A percentile compares a stretch with the other conserved stretches of the same genome.
Evolutionary conservation across 1,284 basidiomycete species (phyloP).

Genomic region (Ustilago curta): DNA sequence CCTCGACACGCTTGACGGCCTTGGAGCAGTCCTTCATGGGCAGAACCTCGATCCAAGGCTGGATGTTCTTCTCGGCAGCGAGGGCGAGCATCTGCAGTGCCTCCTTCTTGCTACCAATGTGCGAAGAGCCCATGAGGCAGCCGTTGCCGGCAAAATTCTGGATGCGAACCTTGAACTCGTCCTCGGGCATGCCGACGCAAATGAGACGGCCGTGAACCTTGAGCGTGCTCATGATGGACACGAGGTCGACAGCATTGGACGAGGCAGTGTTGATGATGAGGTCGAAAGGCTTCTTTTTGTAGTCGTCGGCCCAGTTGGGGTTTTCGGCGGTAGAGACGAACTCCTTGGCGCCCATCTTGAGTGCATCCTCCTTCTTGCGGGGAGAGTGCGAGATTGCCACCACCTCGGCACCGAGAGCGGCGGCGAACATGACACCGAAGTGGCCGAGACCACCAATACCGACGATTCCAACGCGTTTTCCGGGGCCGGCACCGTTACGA

Average conservation of each 20-base stretch:
- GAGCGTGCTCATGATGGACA: conserved; percentile 72
- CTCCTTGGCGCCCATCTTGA: conserved; percentile 75
- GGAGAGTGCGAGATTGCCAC: conserved; percentile 77
- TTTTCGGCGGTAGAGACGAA: conserved; percentile 66
- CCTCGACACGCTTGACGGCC: conserved; percentile 74
- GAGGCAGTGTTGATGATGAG: conserved; percentile 75
- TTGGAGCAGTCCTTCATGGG: conserved; percentile 75
- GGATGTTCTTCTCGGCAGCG: conserved; percentile 63
- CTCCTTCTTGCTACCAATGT: conserved; percentile 78
- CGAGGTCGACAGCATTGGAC: conserved; percentile 71
- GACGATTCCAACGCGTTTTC: conserved; percentile 78
- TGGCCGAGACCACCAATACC: conserved; percentile 71
- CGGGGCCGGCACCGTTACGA: conserved; percentile 75
- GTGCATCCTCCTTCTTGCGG: conserved; percentile 76
- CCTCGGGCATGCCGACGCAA: conserved; percentile 74
- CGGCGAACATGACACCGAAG: conserved; percentile 74
- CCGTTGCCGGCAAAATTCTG: conserved; percentile 71
- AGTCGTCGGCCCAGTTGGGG: conserved; percentile 60
- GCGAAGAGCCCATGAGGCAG: conserved; percentile 71
- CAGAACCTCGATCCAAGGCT: conserved; percentile 72
- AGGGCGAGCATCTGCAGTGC: conserved; percentile 71
- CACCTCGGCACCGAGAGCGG: conserved; percentile 76
- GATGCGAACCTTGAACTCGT: conserved; percentile 68
- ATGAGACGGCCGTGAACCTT: conserved; percentile 74
- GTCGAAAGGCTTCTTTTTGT: conserved; percentile 72